Conservation (phyloP, 257 asterid genomes). For the Nicotiana obtusifolia region DNA sequence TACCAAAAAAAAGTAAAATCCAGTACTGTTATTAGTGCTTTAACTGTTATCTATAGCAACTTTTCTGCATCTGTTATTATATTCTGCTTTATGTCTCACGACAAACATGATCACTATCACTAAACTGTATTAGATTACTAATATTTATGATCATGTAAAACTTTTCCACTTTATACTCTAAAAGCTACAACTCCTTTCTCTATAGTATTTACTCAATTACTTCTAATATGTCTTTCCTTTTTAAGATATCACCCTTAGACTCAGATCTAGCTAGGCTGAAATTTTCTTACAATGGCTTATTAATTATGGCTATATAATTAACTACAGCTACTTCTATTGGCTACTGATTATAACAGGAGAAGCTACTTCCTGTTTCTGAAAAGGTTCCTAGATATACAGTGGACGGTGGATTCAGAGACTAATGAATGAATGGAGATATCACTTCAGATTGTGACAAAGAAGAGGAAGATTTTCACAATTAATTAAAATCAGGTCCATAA, state of each 20-base stretch:
- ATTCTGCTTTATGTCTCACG: neutral
- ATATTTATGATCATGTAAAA: neutral
- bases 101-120: neutral
- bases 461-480: neutral
- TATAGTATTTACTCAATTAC: neutral
- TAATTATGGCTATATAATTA: neutral
- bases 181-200: neutral
- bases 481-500: no score
- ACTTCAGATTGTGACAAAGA: neutral
- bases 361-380: neutral
- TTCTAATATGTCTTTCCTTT: neutral
- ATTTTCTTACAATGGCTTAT: neutral
- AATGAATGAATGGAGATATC: neutral
- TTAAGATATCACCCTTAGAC: neutral
- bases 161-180: neutral
- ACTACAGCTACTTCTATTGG: neutral
- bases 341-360: neutral
- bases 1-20: no score
- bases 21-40: neutral
- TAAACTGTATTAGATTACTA: neutral
- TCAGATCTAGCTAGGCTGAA: neutral
- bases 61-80: neutral
- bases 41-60: neutral
- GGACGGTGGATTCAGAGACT: neutral
- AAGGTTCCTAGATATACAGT: neutral